These are phyloP conservation scores for Forsythia suspensa DNA, from an alignment of 257 asterid species.

Conservation along the genomic window DNA sequence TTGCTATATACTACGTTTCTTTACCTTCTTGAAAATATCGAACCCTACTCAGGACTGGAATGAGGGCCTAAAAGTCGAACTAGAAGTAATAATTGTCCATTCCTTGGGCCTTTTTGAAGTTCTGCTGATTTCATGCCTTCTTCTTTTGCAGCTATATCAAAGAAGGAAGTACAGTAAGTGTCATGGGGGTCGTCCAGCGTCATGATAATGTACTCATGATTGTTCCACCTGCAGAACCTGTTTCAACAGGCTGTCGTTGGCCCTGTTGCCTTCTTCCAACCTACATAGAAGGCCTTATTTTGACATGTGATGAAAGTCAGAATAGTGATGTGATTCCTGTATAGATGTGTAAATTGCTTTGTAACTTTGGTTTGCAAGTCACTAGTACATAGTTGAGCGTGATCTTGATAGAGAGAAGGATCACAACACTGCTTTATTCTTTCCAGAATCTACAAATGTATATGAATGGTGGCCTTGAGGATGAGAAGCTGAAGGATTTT, in stretches of 20 bases:
- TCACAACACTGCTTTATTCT: conserved; percentile 30
- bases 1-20: neutral
- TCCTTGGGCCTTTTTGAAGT: neutral
- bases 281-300: conserved; percentile 64
- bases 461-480: neutral
- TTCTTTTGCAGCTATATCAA: conserved; percentile 53
- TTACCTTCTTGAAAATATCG: neutral
- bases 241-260: conserved; percentile 78
- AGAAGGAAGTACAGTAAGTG: conserved; percentile 78
- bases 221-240: conserved; percentile 67
- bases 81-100: neutral
- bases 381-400: conserved; percentile 34
- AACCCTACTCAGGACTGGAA: neutral
- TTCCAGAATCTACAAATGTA: conserved; percentile 17
- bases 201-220: conserved; percentile 79
- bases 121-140: neutral
- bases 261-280: conserved; percentile 70
- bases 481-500: neutral
- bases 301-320: conserved; percentile 53
- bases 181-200: conserved; percentile 73
- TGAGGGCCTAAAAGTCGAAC: neutral
- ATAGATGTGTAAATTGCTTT: conserved; percentile 26
- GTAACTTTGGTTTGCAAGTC: conserved; percentile 24
- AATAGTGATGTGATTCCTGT: conserved; percentile 67
- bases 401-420: conserved; percentile 26